Evolutionary conservation across 1,284 basidiomycete genomes (phyloP).

Genomic region (Malassezia psittaci): DNA sequence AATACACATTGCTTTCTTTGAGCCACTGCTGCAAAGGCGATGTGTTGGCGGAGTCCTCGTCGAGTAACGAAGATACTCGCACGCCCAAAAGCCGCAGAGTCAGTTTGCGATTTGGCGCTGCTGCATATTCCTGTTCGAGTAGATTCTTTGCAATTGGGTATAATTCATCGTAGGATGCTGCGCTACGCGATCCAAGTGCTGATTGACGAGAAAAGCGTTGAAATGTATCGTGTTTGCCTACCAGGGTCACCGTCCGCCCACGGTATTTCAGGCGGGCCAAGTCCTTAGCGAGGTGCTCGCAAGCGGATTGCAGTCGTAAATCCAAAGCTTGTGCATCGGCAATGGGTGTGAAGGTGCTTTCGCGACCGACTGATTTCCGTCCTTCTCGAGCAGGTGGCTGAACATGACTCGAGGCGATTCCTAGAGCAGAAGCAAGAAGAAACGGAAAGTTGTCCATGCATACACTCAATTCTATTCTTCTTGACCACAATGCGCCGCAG

Average conservation of each 20-base stretch:
- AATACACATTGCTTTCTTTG: not conserved
- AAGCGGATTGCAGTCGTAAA: constrained; percentile 25
- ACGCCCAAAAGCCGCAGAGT: constrained; percentile 36
- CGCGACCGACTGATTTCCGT: constrained; percentile 41
- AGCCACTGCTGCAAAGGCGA: constrained; percentile 4
- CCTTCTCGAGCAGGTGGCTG: constrained; percentile 33
- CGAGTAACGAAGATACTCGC: constrained; percentile 27
- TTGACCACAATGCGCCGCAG: constrained; percentile 40
- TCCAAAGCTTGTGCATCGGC: constrained; percentile 21
- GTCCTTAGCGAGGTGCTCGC: constrained; percentile 32
- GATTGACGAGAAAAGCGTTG: constrained; percentile 37
- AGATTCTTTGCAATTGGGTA: constrained; percentile 24
- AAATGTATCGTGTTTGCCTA: constrained; percentile 35
- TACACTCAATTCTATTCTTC: constrained; percentile 34
- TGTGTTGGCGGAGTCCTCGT: constrained; percentile 19
- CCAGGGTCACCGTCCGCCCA: constrained; percentile 35
- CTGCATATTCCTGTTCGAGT: constrained; percentile 27
- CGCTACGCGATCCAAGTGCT: constrained; percentile 14
- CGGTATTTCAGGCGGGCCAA: constrained; percentile 30
- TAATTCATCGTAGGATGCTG: constrained; percentile 29
- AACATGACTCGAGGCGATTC: constrained; percentile 32
- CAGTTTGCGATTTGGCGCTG: constrained; percentile 10
- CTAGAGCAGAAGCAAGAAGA: constrained; percentile 35
- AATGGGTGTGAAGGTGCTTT: constrained; percentile 42
- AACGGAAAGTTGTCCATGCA: constrained; percentile 33